phyloP scores from a whole-genome alignment of 495 filamentous ascomycete species.

The Hypoxylon rickii region DNA sequence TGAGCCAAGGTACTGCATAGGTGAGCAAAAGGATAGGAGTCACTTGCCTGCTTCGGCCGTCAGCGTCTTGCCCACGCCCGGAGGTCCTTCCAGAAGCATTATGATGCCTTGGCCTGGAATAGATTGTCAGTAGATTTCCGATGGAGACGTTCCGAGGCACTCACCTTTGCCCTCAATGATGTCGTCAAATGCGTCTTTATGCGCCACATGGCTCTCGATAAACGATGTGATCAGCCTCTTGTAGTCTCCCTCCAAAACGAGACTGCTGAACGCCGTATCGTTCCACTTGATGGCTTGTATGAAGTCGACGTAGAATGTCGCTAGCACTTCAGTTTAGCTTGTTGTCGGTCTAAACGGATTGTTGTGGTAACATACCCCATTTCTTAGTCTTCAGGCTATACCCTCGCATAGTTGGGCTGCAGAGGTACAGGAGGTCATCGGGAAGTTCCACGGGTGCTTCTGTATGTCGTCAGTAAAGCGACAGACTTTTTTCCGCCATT shows the following conservation, averaged over 20 bases:
- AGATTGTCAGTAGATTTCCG: background rate
- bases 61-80: conserved; percentile 62
- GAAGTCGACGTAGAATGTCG: conserved; percentile 44
- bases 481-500: too few relatives aligned
- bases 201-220: conserved; percentile 50
- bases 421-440: conserved; percentile 50
- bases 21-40: too few relatives aligned
- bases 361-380: conserved; percentile 38
- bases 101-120: conserved; percentile 53
- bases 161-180: conserved; percentile 60
- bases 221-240: conserved; percentile 62
- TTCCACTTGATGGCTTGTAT: conserved; percentile 58
- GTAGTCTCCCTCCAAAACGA: conserved; percentile 58
- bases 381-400: conserved; percentile 56
- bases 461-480: too few relatives aligned
- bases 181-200: conserved; percentile 67
- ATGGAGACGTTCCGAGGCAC: background rate
- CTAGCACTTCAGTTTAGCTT: background rate
- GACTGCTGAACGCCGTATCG: conserved; percentile 57
- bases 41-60: conserved; percentile 52
- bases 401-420: conserved; percentile 47
- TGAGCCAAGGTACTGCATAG: too few relatives aligned
- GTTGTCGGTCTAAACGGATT: background rate
- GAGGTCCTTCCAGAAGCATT: conserved; percentile 59
- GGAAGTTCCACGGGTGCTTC: conserved; percentile 34